Percentiles rank a stretch among this genome's conserved stretches.
Evolutionary conservation across 2,329 filamentous ascomycete species (phyloP).

Genomic region (Talaromyces sp.): DNA sequence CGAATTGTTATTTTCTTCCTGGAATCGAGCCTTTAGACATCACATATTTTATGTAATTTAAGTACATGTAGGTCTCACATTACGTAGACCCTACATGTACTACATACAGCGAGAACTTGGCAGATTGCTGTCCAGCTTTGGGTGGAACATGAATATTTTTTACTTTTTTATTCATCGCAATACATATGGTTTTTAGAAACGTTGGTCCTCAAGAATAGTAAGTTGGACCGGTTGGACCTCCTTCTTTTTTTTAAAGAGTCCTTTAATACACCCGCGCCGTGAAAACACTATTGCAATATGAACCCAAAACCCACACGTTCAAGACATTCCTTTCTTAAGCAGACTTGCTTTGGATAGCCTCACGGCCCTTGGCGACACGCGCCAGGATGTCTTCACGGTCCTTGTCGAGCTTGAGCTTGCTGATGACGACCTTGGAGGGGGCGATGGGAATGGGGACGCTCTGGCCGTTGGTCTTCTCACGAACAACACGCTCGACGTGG

Average conservation of each 20-base stretch:
- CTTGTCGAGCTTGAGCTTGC: conserved; percentile 85
- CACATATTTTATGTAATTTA: too few relatives aligned
- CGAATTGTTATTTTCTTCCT: too few relatives aligned
- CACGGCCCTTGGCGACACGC: conserved; percentile 43
- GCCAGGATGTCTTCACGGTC: conserved; percentile 45
- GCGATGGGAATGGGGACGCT: conserved; percentile 90
- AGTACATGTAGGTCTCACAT: background rate
- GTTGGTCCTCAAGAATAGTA: background rate
- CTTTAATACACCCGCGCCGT: background rate
- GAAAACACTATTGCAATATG: background rate
- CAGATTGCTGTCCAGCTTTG: background rate
- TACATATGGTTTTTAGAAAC: background rate
- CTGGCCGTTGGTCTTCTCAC: conserved; percentile 97
- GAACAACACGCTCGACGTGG: conserved; percentile 92
- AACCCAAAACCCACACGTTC: background rate
- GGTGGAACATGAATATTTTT: background rate
- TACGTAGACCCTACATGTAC: background rate
- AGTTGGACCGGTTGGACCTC: background rate
- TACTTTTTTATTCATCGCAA: background rate
- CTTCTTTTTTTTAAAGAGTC: background rate
- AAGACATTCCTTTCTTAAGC: conserved; percentile 21
- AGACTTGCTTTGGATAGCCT: conserved; percentile 29
- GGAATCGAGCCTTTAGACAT: too few relatives aligned
- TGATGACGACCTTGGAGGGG: conserved; percentile 96
- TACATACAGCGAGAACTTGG: background rate